Percentiles rank a stretch among this genome's conserved stretches.
These are phyloP conservation scores for Paraleonurus japonicus DNA, from an alignment of 257 asterid species.

Conservation along the genomic window DNA sequence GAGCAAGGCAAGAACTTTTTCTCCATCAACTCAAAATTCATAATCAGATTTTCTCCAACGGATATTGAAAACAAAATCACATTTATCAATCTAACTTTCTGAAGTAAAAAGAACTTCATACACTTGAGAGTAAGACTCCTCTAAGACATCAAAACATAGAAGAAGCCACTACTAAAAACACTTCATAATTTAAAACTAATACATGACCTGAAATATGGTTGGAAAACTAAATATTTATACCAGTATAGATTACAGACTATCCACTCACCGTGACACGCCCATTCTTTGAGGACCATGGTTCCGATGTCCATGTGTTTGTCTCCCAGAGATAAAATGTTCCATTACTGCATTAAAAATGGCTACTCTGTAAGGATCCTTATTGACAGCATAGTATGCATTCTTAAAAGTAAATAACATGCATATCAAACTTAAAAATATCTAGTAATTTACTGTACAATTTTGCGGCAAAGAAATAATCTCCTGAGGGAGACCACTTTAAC, in stretches of 20 bases:
- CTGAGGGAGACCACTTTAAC: slow-evolving; percentile 97
- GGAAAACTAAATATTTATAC: neutral
- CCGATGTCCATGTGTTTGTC: slow-evolving; percentile 98
- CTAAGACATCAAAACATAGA: slow-evolving; percentile 3
- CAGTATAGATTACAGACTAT: slow-evolving; percentile 15
- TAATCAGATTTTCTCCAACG: neutral
- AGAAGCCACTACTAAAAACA: neutral
- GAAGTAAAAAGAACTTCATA: slow-evolving; percentile 1
- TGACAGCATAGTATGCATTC: slow-evolving; percentile 17
- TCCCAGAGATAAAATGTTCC: slow-evolving; percentile 99
- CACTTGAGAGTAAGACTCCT: slow-evolving; percentile 6
- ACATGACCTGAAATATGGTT: slow-evolving; percentile 7
- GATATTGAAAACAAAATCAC: slow-evolving; percentile 18
- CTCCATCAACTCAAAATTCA: neutral
- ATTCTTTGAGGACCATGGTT: slow-evolving; percentile 86
- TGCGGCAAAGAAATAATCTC: slow-evolving; percentile 87
- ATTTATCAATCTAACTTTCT: slow-evolving; percentile 1
- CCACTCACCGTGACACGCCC: slow-evolving; percentile 89
- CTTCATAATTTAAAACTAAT: neutral
- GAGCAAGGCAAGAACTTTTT: neutral
- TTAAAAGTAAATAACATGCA: slow-evolving; percentile 14
- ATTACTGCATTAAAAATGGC: slow-evolving; percentile 59
- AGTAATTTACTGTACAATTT: slow-evolving; percentile 66
- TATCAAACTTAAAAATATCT: slow-evolving; percentile 14
- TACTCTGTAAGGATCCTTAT: slow-evolving; percentile 12